Conservation (phyloP, 495 filamentous ascomycete species). For the Clavariopsis aquatica region DNA sequence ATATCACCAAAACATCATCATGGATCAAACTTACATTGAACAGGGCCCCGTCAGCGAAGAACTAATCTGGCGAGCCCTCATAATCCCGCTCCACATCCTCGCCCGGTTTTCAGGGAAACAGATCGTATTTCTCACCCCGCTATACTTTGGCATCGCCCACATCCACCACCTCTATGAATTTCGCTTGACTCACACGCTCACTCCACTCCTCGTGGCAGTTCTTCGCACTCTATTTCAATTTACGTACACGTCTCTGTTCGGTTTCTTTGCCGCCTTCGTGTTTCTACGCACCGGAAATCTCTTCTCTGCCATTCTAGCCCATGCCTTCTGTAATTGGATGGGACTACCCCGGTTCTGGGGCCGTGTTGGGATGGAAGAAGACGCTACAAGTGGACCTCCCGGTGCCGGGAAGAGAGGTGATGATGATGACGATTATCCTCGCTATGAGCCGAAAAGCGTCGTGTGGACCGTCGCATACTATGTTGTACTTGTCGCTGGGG, state of each 20-base stretch:
- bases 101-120: constrained; percentile 52
- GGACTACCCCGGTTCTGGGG: constrained; percentile 89
- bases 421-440: constrained; percentile 33
- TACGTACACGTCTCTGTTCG: constrained; percentile 89
- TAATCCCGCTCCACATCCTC: constrained; percentile 80
- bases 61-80: constrained; percentile 82
- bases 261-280: constrained; percentile 88
- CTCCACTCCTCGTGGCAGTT: constrained; percentile 59
- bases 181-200: constrained; percentile 73
- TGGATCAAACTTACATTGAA: background rate
- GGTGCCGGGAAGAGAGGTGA: constrained; percentile 42
- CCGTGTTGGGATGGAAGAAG: constrained; percentile 62
- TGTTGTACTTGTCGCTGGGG: constrained; percentile 67
- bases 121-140: constrained; percentile 75
- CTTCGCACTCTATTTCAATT: constrained; percentile 80
- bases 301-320: constrained; percentile 68
- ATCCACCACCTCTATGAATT: constrained; percentile 97
- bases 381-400: constrained; percentile 39
- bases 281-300: constrained; percentile 84
- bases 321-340: constrained; percentile 91
- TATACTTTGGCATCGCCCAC: constrained; percentile 95
- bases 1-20: background rate
- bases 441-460: constrained; percentile 41
- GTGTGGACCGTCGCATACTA: constrained; percentile 81
- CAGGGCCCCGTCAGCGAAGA: constrained; percentile 92